Percentiles rank a stretch among this genome's conserved stretches.
Evolutionary conservation across 2,329 filamentous ascomycete species (phyloP).

Genomic region (Westerdykella sp.): DNA sequence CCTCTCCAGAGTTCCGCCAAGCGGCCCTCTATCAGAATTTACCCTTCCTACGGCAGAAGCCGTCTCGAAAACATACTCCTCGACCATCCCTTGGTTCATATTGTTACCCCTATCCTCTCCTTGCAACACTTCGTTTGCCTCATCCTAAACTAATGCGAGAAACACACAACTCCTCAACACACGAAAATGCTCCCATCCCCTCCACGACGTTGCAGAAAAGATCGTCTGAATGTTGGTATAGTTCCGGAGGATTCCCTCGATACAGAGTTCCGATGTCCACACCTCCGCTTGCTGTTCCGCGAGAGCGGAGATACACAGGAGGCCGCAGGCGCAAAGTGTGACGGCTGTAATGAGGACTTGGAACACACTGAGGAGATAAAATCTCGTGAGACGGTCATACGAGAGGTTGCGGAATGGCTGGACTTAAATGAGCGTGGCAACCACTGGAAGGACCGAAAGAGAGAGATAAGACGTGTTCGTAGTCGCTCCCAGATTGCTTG

Average conservation of each 20-base stretch:
- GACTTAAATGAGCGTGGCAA: slow-evolving; percentile 10
- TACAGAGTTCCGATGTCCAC: slow-evolving; percentile 1
- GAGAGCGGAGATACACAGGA: background rate
- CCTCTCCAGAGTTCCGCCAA: too few relatives aligned
- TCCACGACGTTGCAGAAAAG: background rate
- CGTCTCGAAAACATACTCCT: too few relatives aligned
- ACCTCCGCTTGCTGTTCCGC: slow-evolving; percentile 7
- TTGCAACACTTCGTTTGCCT: too few relatives aligned
- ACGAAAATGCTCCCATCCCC: too few relatives aligned
- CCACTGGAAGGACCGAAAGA: slow-evolving; percentile 8
- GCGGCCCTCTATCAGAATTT: too few relatives aligned
- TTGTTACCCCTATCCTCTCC: too few relatives aligned
- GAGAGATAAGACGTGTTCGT: slow-evolving; percentile 5
- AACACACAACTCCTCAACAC: too few relatives aligned
- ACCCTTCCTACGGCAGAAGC: too few relatives aligned
- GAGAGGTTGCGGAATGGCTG: slow-evolving; percentile 16
- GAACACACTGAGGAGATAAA: background rate
- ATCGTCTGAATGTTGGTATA: slow-evolving; percentile 8
- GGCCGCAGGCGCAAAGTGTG: background rate
- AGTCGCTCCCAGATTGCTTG: background rate
- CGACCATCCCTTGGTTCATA: too few relatives aligned
- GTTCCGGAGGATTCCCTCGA: slow-evolving; percentile 6
- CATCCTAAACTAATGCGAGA: too few relatives aligned
- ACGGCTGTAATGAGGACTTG: background rate
- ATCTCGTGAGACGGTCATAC: slow-evolving; percentile 4